Base-by-base conservation (phyloP, 257 asterid species). In the Ajuga chamaepitys region DNA sequence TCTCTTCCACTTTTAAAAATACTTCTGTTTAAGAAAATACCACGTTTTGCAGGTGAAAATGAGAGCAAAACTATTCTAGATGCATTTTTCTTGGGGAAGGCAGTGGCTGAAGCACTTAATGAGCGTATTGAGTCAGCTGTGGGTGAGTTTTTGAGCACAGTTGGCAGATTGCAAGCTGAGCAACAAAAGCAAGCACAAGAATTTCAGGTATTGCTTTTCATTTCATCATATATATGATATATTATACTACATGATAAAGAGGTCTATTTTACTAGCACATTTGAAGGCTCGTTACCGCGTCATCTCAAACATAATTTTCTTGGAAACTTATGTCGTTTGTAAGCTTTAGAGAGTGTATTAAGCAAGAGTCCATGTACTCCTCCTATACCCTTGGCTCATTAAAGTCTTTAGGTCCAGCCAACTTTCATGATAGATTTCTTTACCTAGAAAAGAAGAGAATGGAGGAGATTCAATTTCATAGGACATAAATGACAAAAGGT, bases 11-110 rank as follows among this genome's bases (percentile, higher is more conserved):
- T 11, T 22, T 11, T 7, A 1, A 51, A 21, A n/a, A 51, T 51
- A 22, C 13, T 51, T 21, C 12, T 51, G 6, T n/a, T 0, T 30
- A 40, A 9, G 45, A 22, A 38, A 53, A 11, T 16, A 35, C 7
- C 20, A 51, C 17, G 18, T 38, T 66, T 66, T 68, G 77, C 83
- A 85, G 93, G 87, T 70, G 95, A 84, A 51, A 82, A 85, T 71
- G 96, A 82, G 71, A 85, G 95, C 76, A 83, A 75, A 75, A 82
- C 64, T 41, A 68, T 84, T 64, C 69, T 92, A 46, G 97, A 92
- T 61, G 97, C 97, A 10, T 92, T 92, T 74, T 92, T 92, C 89
- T 71, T 92, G 77, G 98, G 97, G 64, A 89, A 81, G 79, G 98
- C 97, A 68, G 79, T 92, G 57, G 97, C 84, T 0, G 98, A 92